Evolutionary conservation across 139 green algal species (phyloP).

Genomic region (Chloropicon primus): DNA sequence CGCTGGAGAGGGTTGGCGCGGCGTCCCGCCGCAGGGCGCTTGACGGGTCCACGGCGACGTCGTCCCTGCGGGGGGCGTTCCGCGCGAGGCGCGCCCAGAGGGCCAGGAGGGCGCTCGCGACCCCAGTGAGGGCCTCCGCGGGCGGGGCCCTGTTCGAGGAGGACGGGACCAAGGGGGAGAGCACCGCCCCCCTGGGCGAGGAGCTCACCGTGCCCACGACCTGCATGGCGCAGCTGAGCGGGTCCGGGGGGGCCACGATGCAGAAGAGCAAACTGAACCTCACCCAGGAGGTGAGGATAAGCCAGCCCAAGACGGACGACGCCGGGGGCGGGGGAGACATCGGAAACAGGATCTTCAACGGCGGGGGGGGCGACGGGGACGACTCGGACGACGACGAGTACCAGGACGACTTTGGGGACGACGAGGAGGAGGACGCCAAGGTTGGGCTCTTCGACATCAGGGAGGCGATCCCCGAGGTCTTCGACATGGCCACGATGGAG

Average conservation of each 20-base stretch:
- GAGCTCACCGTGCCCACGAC: constrained; percentile 1
- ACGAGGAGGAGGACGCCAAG: constrained; percentile 28
- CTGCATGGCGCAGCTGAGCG: constrained; percentile 1
- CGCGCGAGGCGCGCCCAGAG: neutral
- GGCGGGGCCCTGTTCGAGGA: neutral
- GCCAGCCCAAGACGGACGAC: constrained; percentile 55
- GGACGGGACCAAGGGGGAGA: neutral
- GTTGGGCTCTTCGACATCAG: constrained; percentile 38
- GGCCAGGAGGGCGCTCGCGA: neutral
- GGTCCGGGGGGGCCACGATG: constrained; percentile 10
- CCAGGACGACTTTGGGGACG: constrained; percentile 58
- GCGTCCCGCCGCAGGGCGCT: too few species aligned
- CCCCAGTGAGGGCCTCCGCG: neutral
- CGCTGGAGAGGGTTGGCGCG: too few species aligned
- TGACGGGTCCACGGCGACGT: too few species aligned
- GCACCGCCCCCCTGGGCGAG: neutral
- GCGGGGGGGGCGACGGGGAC: constrained; percentile 58
- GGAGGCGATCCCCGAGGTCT: constrained; percentile 39
- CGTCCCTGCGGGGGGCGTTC: too few species aligned
- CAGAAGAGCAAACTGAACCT: constrained; percentile 28
- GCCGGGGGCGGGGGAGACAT: constrained; percentile 60
- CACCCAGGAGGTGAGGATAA: constrained; percentile 16
- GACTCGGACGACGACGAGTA: constrained; percentile 88
- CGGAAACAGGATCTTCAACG: constrained; percentile 80
- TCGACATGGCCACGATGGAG: constrained; percentile 72